Conservation (phyloP, 495 filamentous ascomycete species). For the Polyplosphaeria fusca region DNA sequence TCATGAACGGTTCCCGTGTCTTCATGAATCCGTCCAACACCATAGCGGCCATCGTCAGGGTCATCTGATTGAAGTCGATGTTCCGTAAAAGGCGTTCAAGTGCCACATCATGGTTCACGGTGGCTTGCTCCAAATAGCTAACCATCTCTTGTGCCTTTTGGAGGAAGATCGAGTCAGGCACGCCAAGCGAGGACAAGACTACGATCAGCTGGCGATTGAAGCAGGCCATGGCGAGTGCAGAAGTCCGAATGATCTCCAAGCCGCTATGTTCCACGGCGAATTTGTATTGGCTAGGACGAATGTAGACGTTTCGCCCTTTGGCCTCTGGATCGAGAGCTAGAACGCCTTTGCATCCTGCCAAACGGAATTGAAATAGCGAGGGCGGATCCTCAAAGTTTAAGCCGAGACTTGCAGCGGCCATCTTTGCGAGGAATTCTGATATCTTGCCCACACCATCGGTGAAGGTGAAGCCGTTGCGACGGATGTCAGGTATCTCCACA, state of each 20-base stretch:
- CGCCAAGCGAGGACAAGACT: conserved; percentile 73
- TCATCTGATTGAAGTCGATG: conserved; percentile 84
- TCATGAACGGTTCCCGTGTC: conserved; percentile 73
- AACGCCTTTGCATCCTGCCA: conserved; percentile 90
- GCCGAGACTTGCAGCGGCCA: conserved; percentile 63
- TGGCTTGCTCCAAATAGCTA: conserved; percentile 60
- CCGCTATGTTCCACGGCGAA: conserved; percentile 68
- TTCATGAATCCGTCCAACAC: conserved; percentile 76
- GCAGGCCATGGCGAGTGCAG: conserved; percentile 67
- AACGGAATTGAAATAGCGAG: conserved; percentile 85
- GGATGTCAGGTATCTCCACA: conserved; percentile 59
- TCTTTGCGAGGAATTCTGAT: conserved; percentile 67
- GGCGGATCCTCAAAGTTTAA: conserved; percentile 55
- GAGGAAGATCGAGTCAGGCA: conserved; percentile 64
- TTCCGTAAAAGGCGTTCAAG: conserved; percentile 63
- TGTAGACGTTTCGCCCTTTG: conserved; percentile 56
- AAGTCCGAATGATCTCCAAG: conserved; percentile 81
- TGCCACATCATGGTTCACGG: conserved; percentile 61
- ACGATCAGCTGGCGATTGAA: conserved; percentile 88
- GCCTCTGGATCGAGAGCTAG: conserved; percentile 56
- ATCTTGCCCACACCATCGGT: conserved; percentile 96
- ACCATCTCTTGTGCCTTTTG: conserved; percentile 64
- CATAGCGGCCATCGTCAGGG: conserved; percentile 69
- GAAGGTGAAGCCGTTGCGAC: conserved; percentile 64
- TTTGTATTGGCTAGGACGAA: conserved; percentile 82